Percentiles rank a stretch among this genome's conserved stretches.
These are phyloP conservation scores for Scedosporium apiospermum DNA, from an alignment of 2,329 filamentous ascomycete species.

Conservation along the genomic window DNA sequence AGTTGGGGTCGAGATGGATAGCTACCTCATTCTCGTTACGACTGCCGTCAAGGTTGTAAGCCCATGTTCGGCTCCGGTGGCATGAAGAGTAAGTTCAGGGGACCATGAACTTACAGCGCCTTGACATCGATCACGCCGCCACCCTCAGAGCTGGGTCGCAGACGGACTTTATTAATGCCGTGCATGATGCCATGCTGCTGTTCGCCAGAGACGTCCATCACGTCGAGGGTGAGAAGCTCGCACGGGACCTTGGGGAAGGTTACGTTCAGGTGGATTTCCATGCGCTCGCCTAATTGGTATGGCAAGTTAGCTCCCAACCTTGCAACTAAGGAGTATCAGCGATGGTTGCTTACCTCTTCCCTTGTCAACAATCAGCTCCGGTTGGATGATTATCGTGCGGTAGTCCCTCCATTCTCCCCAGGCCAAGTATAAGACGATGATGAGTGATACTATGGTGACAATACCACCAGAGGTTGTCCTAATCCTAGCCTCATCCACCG, in stretches of 20 bases:
- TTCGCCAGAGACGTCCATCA: slow-evolving; percentile 98
- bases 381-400: slow-evolving; percentile 72
- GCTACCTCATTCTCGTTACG: slow-evolving; percentile 38
- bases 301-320: slow-evolving; percentile 12
- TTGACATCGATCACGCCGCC: slow-evolving; percentile 65
- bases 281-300: slow-evolving; percentile 67
- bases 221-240: slow-evolving; percentile 90
- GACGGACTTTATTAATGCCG: slow-evolving; percentile 82
- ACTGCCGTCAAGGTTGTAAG: not conserved
- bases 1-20: slow-evolving; percentile 75
- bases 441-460: slow-evolving; percentile 81
- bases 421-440: slow-evolving; percentile 80
- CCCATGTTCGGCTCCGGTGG: too few relatives aligned
- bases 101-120: slow-evolving; percentile 44
- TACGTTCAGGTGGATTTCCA: slow-evolving; percentile 98
- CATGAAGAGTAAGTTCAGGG: not conserved
- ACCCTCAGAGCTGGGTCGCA: slow-evolving; percentile 63
- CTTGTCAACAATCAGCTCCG: slow-evolving; percentile 93
- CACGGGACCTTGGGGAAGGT: slow-evolving; percentile 91
- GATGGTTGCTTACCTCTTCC: slow-evolving; percentile 59
- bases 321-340: not conserved
- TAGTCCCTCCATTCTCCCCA: slow-evolving; percentile 98
- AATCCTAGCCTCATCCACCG: slow-evolving; percentile 93
- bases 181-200: slow-evolving; percentile 91
- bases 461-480: slow-evolving; percentile 92